Conservation (phyloP, 306 rosid genomes). For the Castanopsis chinensis region DNA sequence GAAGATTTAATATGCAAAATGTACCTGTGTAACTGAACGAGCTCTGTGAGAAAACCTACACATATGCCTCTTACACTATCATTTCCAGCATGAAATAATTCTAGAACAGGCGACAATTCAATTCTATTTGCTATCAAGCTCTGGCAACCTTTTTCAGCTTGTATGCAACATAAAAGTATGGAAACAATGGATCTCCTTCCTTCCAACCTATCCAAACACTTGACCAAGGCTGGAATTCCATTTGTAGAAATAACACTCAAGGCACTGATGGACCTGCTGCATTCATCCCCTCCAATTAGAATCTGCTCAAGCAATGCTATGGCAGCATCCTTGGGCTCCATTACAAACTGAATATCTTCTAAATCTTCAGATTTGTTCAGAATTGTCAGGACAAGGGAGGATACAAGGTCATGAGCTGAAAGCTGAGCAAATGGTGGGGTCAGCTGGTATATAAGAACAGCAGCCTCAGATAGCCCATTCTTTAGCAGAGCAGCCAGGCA, state of each 20-base stretch:
- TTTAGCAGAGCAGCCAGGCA: constrained; percentile 75
- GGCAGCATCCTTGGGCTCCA: constrained; percentile 76
- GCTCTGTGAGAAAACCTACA: constrained; percentile 77
- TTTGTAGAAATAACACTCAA: constrained; percentile 59
- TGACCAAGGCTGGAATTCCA: constrained; percentile 68
- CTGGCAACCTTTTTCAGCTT: constrained; percentile 68
- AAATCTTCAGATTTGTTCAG: constrained; percentile 50
- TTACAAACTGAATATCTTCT: constrained; percentile 57
- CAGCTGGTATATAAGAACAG: constrained; percentile 75
- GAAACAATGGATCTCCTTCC: constrained; percentile 69
- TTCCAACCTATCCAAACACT: constrained; percentile 53
- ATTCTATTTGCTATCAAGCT: constrained; percentile 61
- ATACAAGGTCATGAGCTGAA: constrained; percentile 64
- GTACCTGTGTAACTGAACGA: constrained; percentile 77
- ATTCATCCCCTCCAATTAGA: constrained; percentile 76
- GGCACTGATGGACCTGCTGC: constrained; percentile 64
- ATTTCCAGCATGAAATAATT: constrained; percentile 76
- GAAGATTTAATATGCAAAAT: not conserved
- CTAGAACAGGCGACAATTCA: constrained; percentile 62
- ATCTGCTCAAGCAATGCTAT: constrained; percentile 72
- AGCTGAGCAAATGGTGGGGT: constrained; percentile 69
- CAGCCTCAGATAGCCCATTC: constrained; percentile 79
- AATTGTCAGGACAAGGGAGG: constrained; percentile 58
- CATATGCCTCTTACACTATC: constrained; percentile 66
- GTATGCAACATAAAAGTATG: constrained; percentile 82